Evolutionary conservation across 1,139 yeast species (phyloP), one percentile per base, ranked within the genome.

Genomic region (Meyerozyma athensensis): DNA sequence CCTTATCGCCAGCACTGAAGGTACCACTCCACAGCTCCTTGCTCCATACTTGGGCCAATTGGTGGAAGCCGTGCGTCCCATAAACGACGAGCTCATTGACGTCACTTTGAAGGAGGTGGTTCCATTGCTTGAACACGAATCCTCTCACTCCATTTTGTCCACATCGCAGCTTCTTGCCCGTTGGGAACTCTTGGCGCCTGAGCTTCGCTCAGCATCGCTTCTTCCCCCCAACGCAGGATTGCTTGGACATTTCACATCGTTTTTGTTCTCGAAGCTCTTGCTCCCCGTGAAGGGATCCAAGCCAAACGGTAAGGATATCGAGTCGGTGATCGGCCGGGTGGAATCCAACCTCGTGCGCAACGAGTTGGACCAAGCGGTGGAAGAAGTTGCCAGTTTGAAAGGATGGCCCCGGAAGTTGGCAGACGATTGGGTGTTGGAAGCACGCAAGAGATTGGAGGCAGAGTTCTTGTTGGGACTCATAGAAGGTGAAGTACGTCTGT

Each of bases 181-280:
- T 59, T 84, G 92, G 84, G 79, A 80, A 48, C 68, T 81, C 42
- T 72, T 92, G 43, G 81, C 77, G 16, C 95, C 95, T 14, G 96
- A 90, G 62, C 78, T 92, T 55, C 81, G 96, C 61, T 79, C 89
- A 20, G 92, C 95, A 7, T 81, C 96, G 9, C 65, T 89, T 50
- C 74, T 86, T 45, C 97, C 97, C 37, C 95, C 95, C 50, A 86
- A 90, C 58, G 96, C 98, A 22, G 98, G 98, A 53, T 76, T 92
- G 42, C 76, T 92, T 51, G 97, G 97, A 32, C 97, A 92, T 61
- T 61, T 89, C 37, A 75, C 95, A 7, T 90, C 97, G 10, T 65
- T 74, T 45, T 41, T 87, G 7, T 86, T 90, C 56, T 84, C 96
- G 35, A 77, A 77, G 53, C 74, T 90, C 42, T 72, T 92, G 52